Conservation (phyloP, 106 monocot genomes). For the Hemerocallis citrina region DNA sequence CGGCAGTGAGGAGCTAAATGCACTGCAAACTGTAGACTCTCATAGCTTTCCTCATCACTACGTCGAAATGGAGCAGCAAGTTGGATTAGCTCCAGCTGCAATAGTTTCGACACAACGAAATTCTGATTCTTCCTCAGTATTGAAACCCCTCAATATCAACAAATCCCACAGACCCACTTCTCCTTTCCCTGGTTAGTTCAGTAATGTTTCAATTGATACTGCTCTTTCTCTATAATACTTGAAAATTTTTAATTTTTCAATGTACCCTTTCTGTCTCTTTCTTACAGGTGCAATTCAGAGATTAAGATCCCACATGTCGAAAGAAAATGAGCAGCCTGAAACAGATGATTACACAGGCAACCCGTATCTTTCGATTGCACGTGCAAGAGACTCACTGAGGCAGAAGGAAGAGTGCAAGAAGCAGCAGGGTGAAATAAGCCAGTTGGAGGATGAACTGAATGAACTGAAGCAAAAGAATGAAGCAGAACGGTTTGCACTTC, state of each 20-base stretch:
- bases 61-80: conserved; percentile 34
- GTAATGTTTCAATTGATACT: not conserved
- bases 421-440: conserved; percentile 39
- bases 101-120: conserved; percentile 34
- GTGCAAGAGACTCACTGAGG: conserved; percentile 69
- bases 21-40: conserved; percentile 34
- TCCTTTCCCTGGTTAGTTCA: conserved; percentile 31
- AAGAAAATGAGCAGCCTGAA: conserved; percentile 57
- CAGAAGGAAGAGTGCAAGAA: conserved; percentile 53
- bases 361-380: conserved; percentile 51
- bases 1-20: conserved; percentile 38
- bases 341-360: conserved; percentile 15
- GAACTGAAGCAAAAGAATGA: conserved; percentile 56
- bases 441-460: conserved; percentile 41
- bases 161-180: conserved; percentile 24
- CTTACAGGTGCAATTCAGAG: conserved; percentile 21
- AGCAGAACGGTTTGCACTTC: conserved; percentile 34
- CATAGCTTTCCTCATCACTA: conserved; percentile 68
- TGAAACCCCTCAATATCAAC: conserved; percentile 46
- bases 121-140: conserved; percentile 26
- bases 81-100: conserved; percentile 78
- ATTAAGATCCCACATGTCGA: conserved; percentile 21
- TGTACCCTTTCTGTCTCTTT: not conserved
- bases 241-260: not conserved
- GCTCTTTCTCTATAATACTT: not conserved